These are phyloP conservation scores for Triangularia verruculosa DNA, from an alignment of 2,329 filamentous ascomycete genomes.

Conservation along the genomic window DNA sequence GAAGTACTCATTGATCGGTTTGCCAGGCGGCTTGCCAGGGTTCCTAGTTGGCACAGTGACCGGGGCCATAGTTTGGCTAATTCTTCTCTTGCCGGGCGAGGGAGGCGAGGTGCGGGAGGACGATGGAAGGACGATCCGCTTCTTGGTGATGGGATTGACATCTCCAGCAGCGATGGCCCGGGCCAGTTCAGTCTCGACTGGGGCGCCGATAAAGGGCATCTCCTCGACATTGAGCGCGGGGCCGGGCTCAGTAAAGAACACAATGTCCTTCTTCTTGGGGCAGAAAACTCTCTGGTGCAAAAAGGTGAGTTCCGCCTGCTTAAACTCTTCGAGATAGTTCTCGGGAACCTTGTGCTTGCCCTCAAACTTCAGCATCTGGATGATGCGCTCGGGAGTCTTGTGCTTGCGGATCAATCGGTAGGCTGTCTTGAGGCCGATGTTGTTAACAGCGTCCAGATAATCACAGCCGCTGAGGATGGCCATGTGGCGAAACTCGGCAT, in stretches of 20 bases:
- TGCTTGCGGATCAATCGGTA: conserved; percentile 87
- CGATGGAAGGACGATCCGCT: conserved; percentile 47
- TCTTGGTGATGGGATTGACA: conserved; percentile 85
- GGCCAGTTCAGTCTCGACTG: conserved; percentile 67
- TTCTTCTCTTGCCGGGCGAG: conserved; percentile 42
- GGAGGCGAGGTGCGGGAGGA: conserved; percentile 22
- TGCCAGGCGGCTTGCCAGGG: conserved; percentile 45
- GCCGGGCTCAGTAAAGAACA: conserved; percentile 69
- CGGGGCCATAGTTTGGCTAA: conserved; percentile 32
- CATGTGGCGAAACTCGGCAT: conserved; percentile 89
- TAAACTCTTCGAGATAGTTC: conserved; percentile 77
- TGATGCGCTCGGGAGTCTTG: conserved; percentile 77
- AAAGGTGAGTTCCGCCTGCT: conserved; percentile 87
- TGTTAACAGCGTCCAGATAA: conserved; percentile 81
- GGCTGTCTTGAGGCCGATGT: conserved; percentile 89
- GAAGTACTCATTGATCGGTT: conserved; percentile 56
- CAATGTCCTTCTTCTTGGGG: conserved; percentile 65
- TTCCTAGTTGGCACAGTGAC: conserved; percentile 31
- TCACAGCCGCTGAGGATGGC: conserved; percentile 95
- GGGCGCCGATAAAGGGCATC: conserved; percentile 77
- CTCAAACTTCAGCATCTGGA: conserved; percentile 84
- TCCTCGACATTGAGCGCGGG: conserved; percentile 61
- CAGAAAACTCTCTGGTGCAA: conserved; percentile 94
- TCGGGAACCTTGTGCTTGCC: conserved; percentile 78
- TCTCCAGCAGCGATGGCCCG: conserved; percentile 75